Base-by-base conservation (phyloP, 352 stramenopile species). In the Pythium phragmiticola region DNA sequence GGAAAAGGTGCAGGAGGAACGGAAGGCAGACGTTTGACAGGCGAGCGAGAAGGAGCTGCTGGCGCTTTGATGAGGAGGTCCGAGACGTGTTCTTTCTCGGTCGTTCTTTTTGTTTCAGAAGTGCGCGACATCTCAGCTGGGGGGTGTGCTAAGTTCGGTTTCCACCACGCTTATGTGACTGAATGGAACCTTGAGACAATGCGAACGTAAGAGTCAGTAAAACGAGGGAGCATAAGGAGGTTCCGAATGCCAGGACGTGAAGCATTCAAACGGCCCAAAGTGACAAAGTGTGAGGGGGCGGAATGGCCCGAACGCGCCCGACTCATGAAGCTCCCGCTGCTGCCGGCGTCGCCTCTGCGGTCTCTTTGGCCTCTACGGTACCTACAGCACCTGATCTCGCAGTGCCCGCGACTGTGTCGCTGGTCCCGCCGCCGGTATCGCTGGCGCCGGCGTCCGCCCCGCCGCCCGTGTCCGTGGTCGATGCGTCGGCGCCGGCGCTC, bases 251-350 rank as follows among this genome's bases (percentile, higher is more conserved):
- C 63, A 65, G 23, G 37, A 69, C 17, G 63, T 69, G 63, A 43
- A 42, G 45, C 21, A 37, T 43, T 51, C 36, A 23, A 50, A 52
- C 7, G 14, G 4, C 0, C 19, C 0, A 5, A 3, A 6, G 48
- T 69, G 63, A 69, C 63, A 69, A 65, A 69, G 28, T 60, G 63
- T 56, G 63, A 13, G 21, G 43, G 19, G 30, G 13, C 26, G 34
- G 9, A 8, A 51, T 58, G 58, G 42, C 37, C 13, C n/a, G 49
- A 43, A 33, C 39, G 13, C 39, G 39, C 13, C 13, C 13, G 13
- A 19, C 39, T 9, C 13, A 46, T n/a, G 39, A 21, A 9, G 39
- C 39, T n/a, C 1, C 14, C 16, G 39, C 39, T n/a, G 39, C 39
- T 46, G 39, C 11, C 34, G 34, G n/a, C 12, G n/a, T 9, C 11